A percentile compares a stretch with the other conserved stretches of the same genome.
These are phyloP conservation scores for Schizophyllum amplum DNA, from an alignment of 1,284 basidiomycete genomes.

Conservation along the genomic window DNA sequence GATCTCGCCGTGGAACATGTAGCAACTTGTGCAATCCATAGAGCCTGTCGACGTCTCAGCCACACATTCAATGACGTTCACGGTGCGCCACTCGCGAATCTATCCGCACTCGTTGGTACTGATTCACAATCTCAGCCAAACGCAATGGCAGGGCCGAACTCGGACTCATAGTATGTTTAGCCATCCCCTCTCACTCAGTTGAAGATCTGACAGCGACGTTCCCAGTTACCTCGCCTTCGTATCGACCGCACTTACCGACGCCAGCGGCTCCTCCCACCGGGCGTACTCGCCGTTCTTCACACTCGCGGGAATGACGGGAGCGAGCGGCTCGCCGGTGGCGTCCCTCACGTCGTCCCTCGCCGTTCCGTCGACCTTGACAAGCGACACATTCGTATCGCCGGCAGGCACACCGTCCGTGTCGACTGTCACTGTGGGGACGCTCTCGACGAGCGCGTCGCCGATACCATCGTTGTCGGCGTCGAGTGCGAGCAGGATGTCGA, in stretches of 20 bases:
- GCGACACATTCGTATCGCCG: constrained; percentile 9
- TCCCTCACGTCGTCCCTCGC: constrained; percentile 39
- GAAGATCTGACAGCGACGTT: constrained; percentile 1
- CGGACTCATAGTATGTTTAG: constrained; percentile 40
- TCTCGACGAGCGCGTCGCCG: constrained; percentile 19
- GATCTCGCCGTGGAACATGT: constrained; percentile 2
- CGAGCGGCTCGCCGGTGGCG: constrained; percentile 37
- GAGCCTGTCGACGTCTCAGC: constrained; percentile 45
- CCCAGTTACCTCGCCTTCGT: constrained; percentile 54
- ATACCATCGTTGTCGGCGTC: constrained; percentile 3
- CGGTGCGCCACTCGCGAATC: constrained; percentile 26
- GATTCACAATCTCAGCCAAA: constrained; percentile 26
- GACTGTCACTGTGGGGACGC: constrained; percentile 30
- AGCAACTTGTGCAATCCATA: constrained; percentile 48
- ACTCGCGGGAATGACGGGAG: constrained; percentile 51
- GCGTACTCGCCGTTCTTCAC: constrained; percentile 50
- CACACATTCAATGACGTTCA: constrained; percentile 44
- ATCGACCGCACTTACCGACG: constrained; percentile 26
- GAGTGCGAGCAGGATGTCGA: not conserved
- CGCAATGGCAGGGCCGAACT: constrained; percentile 44
- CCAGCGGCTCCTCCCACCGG: constrained; percentile 28
- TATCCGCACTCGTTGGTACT: constrained; percentile 1
- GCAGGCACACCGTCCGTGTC: constrained; percentile 16
- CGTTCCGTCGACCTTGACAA: constrained; percentile 31
- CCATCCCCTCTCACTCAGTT: not conserved